These are phyloP conservation scores for Peribolospora kevripleyi DNA, from an alignment of 768 basidiomycete species.

Conservation along the genomic window DNA sequence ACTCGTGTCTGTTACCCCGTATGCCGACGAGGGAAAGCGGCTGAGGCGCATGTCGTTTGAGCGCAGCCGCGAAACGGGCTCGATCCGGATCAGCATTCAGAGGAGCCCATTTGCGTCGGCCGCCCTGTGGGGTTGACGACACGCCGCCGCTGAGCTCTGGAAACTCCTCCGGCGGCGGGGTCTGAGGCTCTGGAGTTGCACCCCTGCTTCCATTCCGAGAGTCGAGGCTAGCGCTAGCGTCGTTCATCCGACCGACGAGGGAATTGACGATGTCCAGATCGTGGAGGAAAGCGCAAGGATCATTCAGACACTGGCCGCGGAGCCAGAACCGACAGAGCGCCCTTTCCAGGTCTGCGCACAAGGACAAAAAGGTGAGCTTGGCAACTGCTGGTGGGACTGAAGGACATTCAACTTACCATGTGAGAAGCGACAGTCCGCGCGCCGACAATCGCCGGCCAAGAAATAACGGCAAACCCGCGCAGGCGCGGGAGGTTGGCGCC, in stretches of 20 bases:
- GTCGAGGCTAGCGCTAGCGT: constrained; percentile 31
- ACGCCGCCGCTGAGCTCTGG: no score
- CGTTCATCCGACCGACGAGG: constrained; percentile 41
- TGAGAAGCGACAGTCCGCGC: no score
- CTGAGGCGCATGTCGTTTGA: constrained; percentile 18
- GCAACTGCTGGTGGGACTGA: no score
- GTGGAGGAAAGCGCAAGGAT: constrained; percentile 86
- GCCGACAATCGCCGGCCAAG: no score
- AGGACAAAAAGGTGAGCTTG: constrained; percentile 6
- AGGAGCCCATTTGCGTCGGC: no score
- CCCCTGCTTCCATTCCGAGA: background rate
- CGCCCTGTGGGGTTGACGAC: no score
- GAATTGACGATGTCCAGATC: constrained; percentile 36
- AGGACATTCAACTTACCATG: no score
- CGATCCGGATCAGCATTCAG: no score
- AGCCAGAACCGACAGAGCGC: constrained; percentile 95
- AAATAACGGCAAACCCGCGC: no score
- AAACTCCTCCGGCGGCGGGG: constrained; percentile 31
- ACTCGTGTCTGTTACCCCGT: constrained; percentile 13
- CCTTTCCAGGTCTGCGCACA: constrained; percentile 77
- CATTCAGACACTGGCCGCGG: constrained; percentile 91
- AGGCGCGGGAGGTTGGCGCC: no score
- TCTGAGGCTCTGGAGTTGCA: constrained; percentile 30
- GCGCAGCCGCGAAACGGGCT: constrained; percentile 20
- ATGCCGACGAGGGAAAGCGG: constrained; percentile 2